Base-by-base conservation (phyloP, 1,284 basidiomycete species). In the Tremellales sp. region DNA sequence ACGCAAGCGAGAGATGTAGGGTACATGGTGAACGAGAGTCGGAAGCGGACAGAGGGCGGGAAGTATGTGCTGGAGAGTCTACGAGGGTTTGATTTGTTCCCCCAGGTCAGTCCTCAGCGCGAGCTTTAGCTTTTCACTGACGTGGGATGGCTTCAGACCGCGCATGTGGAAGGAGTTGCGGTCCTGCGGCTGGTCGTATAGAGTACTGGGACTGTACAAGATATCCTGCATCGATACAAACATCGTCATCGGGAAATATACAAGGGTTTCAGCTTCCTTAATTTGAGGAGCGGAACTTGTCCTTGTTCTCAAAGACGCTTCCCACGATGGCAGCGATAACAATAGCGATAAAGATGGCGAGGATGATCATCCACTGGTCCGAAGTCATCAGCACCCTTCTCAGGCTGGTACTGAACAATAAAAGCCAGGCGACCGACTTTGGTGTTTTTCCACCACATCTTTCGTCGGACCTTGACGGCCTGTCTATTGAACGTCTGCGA, bases 41-140 rank as follows among this genome's bases (percentile, higher is more conserved):
- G 32, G 10, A 54, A 32, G 42, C 46, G 33, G 61, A 56, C 40
- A 47, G 49, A 6, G 48, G 47, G 48, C 54, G 59, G 58, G 34
- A 58, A 58, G n/a, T 72, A 73, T 42, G 76, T 77, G 47, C 60
- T 94, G 58, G 85, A 90, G 72, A 87, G 82, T 63, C 62, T 94
- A 57, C 74, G 86, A 54, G 91, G 90, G 18, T 88, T 93, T 56
- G 91, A 95, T 74, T 70, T 95, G 40, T 95, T 95, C 75, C 89
- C 91, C 8, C 89, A 94, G 75, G 92, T 89, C n/a, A 83, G 87
- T 47, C 88, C 90, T 72, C 8, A 9, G n/a, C 8, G 16, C 7
- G 14, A 19, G 16, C 9, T 39, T n/a, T 39, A n/a, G n/a, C 10
- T 31, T 10, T 16, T 31, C 10, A 31, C 29, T 10, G 16, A 31